A percentile compares a stretch with the other conserved stretches of the same genome.
These are phyloP conservation scores for Diplodia sapinea DNA, from an alignment of 2,329 filamentous ascomycete species.

Conservation along the genomic window DNA sequence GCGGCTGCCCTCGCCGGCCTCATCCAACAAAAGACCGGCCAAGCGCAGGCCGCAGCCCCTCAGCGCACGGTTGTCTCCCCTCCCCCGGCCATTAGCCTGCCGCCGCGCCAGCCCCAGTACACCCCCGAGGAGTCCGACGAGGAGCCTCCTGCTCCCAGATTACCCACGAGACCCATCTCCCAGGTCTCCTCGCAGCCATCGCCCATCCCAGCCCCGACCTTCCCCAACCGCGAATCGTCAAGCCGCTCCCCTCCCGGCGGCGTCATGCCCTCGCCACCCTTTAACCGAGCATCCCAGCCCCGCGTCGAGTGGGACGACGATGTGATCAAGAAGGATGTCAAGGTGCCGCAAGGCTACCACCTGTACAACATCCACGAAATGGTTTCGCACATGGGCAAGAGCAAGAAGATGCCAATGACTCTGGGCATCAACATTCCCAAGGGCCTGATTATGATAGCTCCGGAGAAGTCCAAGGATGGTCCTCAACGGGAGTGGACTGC, in stretches of 20 bases:
- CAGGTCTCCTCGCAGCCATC: conserved; percentile 57
- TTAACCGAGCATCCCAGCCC: conserved; percentile 42
- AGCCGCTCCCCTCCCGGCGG: conserved; percentile 36
- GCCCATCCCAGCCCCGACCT: conserved; percentile 48
- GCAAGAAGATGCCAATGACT: conserved; percentile 98
- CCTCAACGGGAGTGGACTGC: conserved; percentile 91
- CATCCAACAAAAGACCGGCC: conserved; percentile 69
- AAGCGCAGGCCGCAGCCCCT: conserved; percentile 57
- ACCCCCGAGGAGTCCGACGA: conserved; percentile 73
- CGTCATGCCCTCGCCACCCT: conserved; percentile 62
- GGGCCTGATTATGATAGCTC: conserved; percentile 87
- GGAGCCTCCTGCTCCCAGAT: conserved; percentile 62
- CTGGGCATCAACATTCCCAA: conserved; percentile 90
- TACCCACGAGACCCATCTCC: conserved; percentile 68
- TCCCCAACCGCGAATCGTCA: conserved; percentile 38
- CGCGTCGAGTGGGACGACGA: conserved; percentile 50
- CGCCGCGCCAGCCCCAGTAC: conserved; percentile 60
- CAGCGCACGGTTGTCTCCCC: conserved; percentile 37
- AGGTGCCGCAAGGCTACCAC: conserved; percentile 68
- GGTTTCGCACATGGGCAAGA: conserved; percentile 94
- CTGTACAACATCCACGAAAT: conserved; percentile 98
- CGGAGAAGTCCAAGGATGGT: conserved; percentile 81
- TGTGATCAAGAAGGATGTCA: conserved; percentile 49
- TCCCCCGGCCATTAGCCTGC: conserved; percentile 57
- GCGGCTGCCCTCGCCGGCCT: conserved; percentile 64